Base-by-base conservation (phyloP, 768 basidiomycete species). In the Dendrothele bispora region DNA sequence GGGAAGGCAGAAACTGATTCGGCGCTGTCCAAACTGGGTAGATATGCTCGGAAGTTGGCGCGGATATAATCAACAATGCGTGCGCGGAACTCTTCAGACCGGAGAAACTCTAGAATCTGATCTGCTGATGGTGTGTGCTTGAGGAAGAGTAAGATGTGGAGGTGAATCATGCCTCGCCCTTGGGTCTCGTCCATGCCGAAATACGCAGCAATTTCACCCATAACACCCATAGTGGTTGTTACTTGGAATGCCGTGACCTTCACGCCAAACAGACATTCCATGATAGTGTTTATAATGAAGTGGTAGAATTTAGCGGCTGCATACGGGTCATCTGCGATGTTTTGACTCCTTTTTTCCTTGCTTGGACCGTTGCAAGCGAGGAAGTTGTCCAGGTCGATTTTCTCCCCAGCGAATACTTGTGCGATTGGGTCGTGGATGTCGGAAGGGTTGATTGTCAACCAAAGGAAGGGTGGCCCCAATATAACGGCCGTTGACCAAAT, bases 351-450 rank as follows among this genome's bases (percentile, higher is more conserved):
- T 10, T 36, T 40, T 2, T 48, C 20, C 0, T 20, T 29, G 20
- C 55, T 51, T 1, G 70, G 71, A 0, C 70, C 68, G 2, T 39
- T 29, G 0, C 55, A 54, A 0, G 46, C 22, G 2, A 50, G 3
- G 40, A 78, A 77, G 0, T 51, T 1, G 42, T 80, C 70, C 7
- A 79, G 45, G 43, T 79, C 59, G 7, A 80, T 77, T 0, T 72
- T 55, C 24, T 61, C 63, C 0, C 78, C 75, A 0, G 68, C 62
- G 10, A 79, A 58, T 0, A 78, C 62, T 44, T 78, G 75, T 0
- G 68, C 65, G 21, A 77, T 63, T 0, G 74, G 75, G 50, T 76
- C 71, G 27, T 72, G 64, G 0, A 66, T 41, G 51, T 77, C 71
- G 0, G 48, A 44, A 1, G 69, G 71, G 49, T 75, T 76, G 3